These are phyloP conservation scores for Vinca major DNA, from an alignment of 305 asterid species.

Conservation along the genomic window DNA sequence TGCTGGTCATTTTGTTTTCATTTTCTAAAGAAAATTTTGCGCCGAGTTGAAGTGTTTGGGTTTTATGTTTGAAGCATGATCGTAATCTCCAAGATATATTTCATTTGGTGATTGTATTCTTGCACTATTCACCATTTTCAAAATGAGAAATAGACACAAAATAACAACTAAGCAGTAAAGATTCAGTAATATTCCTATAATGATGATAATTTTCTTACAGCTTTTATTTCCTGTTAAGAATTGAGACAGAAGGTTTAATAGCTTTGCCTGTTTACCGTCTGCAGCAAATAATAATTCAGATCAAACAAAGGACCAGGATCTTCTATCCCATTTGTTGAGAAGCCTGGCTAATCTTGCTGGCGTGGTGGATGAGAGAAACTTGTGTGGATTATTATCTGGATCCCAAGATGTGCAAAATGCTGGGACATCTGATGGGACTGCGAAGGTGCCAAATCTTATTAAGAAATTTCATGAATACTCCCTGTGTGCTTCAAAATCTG, in stretches of 20 bases:
- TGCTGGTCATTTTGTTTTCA: not conserved
- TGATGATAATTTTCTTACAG: not conserved
- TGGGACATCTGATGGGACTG: constrained; percentile 35
- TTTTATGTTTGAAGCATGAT: not conserved
- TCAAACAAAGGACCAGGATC: constrained; percentile 67
- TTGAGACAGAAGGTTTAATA: constrained; percentile 9
- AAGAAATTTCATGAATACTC: constrained; percentile 13
- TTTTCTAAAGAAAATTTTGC: not conserved
- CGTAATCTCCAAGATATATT: not conserved
- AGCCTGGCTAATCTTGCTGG: constrained; percentile 69
- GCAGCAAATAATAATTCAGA: constrained; percentile 77
- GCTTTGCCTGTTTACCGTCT: constrained; percentile 20
- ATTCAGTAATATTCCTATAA: not conserved
- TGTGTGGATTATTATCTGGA: constrained; percentile 31
- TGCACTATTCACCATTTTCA: not conserved
- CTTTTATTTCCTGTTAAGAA: constrained; percentile 8
- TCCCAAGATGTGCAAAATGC: constrained; percentile 44
- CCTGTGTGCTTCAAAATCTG: constrained; percentile 23
- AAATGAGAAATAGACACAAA: not conserved
- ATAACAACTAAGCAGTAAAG: not conserved
- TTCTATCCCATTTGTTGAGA: constrained; percentile 63
- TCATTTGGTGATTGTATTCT: not conserved
- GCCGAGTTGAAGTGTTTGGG: not conserved
- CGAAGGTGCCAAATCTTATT: constrained; percentile 37
- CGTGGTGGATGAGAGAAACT: constrained; percentile 37